phyloP scores from a whole-genome alignment of 2,329 filamentous ascomycete genomes.

The Aureobasidium subglaciale region DNA sequence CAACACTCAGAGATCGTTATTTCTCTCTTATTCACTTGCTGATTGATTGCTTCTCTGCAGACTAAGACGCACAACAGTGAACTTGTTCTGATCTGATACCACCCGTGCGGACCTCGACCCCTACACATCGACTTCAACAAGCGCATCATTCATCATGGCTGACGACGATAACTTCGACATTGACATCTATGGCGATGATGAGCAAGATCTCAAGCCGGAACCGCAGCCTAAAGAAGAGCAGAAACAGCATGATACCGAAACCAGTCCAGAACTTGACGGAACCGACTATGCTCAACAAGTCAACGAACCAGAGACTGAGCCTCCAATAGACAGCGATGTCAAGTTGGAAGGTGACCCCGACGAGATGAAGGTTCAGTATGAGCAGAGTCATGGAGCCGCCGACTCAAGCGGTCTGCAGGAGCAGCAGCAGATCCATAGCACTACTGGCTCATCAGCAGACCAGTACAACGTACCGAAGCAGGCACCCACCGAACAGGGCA shows the following conservation, averaged over 20 bases:
- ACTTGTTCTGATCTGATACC: not conserved
- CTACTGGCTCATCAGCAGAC: conserved; percentile 32
- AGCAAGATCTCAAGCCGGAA: conserved; percentile 20
- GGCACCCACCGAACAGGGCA: conserved; percentile 47
- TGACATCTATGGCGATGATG: conserved; percentile 61
- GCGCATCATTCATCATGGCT: conserved; percentile 27
- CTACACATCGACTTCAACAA: not conserved
- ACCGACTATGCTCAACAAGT: conserved; percentile 21
- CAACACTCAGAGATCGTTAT: not conserved
- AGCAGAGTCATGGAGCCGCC: conserved; percentile 1
- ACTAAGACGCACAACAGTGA: not conserved
- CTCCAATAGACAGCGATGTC: not conserved
- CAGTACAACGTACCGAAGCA: conserved; percentile 34
- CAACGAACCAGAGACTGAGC: conserved; percentile 20
- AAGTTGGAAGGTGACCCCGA: conserved; percentile 5
- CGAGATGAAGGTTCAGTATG: conserved; percentile 16
- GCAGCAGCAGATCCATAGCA: conserved; percentile 28
- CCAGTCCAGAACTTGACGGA: conserved; percentile 26
- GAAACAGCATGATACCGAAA: conserved; percentile 25
- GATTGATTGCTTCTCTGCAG: not conserved
- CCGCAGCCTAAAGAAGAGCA: conserved; percentile 15
- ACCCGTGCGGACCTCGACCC: not conserved
- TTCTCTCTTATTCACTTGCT: not conserved
- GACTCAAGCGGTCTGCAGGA: conserved; percentile 11
- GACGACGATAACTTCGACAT: conserved; percentile 66